phyloP scores from a whole-genome alignment of 768 basidiomycete species.

The Cystofilobasidium macerans region DNA sequence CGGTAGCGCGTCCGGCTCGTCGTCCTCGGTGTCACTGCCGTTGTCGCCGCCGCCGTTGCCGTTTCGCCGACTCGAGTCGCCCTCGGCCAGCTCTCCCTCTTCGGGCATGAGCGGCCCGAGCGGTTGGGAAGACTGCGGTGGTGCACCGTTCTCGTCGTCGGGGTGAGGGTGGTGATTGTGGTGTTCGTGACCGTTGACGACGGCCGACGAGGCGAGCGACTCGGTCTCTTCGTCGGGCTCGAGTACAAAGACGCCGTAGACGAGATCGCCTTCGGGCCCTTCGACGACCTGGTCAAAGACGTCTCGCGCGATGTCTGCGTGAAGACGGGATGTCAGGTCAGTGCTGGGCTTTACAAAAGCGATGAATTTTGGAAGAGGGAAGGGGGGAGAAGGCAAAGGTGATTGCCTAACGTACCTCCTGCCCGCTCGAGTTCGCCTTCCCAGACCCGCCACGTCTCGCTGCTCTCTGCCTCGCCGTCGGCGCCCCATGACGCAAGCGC shows the following conservation, averaged over 20 bases:
- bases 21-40: not conserved
- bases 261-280: conserved; percentile 36
- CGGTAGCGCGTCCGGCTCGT: not conserved
- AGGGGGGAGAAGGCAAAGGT: too few relatives aligned
- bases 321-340: not conserved
- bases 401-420: conserved; percentile 19
- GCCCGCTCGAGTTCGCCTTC: conserved; percentile 22
- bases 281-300: conserved; percentile 34
- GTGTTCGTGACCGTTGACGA: not conserved
- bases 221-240: conserved; percentile 25
- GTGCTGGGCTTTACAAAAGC: not conserved
- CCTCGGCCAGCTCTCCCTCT: not conserved
- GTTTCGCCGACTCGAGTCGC: not conserved
- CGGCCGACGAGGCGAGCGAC: not conserved
- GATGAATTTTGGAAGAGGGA: too few relatives aligned
- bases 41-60: not conserved
- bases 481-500: conserved; percentile 17
- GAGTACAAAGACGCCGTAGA: conserved; percentile 34
- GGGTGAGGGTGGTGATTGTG: not conserved
- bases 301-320: conserved; percentile 33
- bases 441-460: conserved; percentile 17
- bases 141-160: not conserved
- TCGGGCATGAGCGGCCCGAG: conserved; percentile 4
- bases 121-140: not conserved
- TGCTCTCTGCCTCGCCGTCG: not conserved